These are phyloP conservation scores for Climacium dendroides DNA, from an alignment of 225 moss, liverwort and hornwort genomes.

Conservation along the genomic window DNA sequence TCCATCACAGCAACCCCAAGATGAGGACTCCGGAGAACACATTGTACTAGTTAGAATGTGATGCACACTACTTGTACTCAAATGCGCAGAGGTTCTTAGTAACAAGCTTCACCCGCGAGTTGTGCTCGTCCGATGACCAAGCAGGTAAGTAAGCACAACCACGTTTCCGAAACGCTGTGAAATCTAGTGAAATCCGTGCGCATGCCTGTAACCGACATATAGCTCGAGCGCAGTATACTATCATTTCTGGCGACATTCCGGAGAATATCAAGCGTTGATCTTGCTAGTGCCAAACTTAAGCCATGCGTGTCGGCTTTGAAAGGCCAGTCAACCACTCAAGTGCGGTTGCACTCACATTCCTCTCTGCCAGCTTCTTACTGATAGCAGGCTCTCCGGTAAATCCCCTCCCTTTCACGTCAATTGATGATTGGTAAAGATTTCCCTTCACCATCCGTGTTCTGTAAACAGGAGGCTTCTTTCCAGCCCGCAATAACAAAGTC, in stretches of 20 bases:
- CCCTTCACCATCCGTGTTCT: slow-evolving; percentile 50
- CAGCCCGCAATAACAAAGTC: slow-evolving; percentile 58
- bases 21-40: not conserved
- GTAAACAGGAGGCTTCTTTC: slow-evolving; percentile 66
- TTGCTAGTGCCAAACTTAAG: not conserved
- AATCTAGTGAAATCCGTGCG: not conserved
- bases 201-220: not conserved
- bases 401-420: slow-evolving; percentile 52
- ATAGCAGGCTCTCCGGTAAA: slow-evolving; percentile 67
- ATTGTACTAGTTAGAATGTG: not conserved
- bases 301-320: slow-evolving; percentile 27
- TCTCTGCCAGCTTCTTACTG: slow-evolving; percentile 86
- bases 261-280: not conserved
- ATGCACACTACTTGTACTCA: not conserved
- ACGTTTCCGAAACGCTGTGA: not conserved
- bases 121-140: not conserved
- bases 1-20: not conserved
- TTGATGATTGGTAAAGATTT: slow-evolving; percentile 61
- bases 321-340: slow-evolving; percentile 67
- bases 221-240: not conserved
- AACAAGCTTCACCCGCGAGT: not conserved
- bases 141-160: not conserved
- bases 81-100: not conserved
- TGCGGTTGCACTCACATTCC: slow-evolving; percentile 62
- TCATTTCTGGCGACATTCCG: not conserved